Evolutionary conservation across 2,329 filamentous ascomycete genomes (phyloP).

Genomic region (Chaetomiaceae sp.): DNA sequence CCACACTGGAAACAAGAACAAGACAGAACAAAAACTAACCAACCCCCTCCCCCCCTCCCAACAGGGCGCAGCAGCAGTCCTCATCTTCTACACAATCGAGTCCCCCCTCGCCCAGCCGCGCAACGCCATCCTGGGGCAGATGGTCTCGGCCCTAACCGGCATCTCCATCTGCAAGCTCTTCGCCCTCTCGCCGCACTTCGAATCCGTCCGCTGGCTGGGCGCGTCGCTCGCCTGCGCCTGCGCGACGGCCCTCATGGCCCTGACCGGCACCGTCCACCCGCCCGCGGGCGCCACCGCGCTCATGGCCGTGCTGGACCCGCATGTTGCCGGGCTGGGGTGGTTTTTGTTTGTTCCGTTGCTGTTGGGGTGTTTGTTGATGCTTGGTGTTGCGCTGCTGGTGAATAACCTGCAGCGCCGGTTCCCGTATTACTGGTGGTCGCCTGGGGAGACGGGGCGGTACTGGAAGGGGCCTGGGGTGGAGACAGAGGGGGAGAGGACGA

Average conservation of each 20-base stretch:
- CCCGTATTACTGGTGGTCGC: conserved; percentile 67
- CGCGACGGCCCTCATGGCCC: conserved; percentile 59
- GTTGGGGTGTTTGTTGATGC: conserved; percentile 57
- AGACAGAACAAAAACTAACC: background rate
- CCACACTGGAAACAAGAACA: too few relatives aligned
- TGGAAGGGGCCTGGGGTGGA: conserved; percentile 14
- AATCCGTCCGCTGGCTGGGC: conserved; percentile 57
- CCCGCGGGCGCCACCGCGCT: conserved; percentile 71
- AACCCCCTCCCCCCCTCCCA: background rate
- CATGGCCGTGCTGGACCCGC: conserved; percentile 57
- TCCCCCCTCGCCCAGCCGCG: conserved; percentile 70
- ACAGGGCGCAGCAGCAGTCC: conserved; percentile 69
- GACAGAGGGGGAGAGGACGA: background rate
- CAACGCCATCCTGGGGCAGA: conserved; percentile 62
- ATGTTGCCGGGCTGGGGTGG: conserved; percentile 59
- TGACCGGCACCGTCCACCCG: conserved; percentile 69
- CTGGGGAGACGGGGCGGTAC: conserved; percentile 32
- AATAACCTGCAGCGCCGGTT: conserved; percentile 66
- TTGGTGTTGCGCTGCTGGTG: conserved; percentile 56
- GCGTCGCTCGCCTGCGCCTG: conserved; percentile 61
- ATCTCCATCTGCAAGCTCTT: conserved; percentile 63
- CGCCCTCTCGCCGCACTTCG: conserved; percentile 41
- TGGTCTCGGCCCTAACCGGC: conserved; percentile 57
- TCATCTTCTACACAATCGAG: conserved; percentile 67
- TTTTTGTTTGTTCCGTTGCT: conserved; percentile 59